Evolutionary conservation across 805 yeast genomes (phyloP), one percentile per base, ranked within the genome.

Genomic region (Martiniozyma abietophila): DNA sequence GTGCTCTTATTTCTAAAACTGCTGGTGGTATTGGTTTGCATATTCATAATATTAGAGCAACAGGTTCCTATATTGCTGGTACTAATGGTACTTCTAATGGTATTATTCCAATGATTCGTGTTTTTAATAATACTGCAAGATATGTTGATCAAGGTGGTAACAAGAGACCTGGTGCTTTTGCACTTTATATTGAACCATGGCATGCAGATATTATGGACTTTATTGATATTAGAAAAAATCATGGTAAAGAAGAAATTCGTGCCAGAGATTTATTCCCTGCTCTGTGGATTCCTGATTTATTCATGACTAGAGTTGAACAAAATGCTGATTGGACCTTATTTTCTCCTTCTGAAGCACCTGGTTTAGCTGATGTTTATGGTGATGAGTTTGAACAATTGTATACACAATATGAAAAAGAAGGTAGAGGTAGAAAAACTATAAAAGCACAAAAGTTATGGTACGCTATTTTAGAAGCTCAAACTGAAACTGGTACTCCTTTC

Each of bases 81-180:
- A 70, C 78, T 20, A 72, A 72, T 50, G 79, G 79, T 51, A 70
- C 76, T 20, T 72, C 78, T 25, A 72, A 70, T 49, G 79, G 79
- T 42, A 64, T 72, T 33, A 69, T 72, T 42, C 79, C 79, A 26
- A 72, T 72, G 79, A 65, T 72, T 27, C 64, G 77, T 50, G 79
- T 72, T 18, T 72, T 72, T 59, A 72, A 72, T 56, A 71, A 70
- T 51, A 71, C 79, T 25, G 79, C 79, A 24, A 63, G 77, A 51
- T 72, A 72, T 47, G 79, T 72, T 28, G 79, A 72, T 48, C 79
- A 72, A 55, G 79, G 79, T 51, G 79, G 79, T 46, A 72, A 72
- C 56, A 72, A 72, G 57, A 60, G 79, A 54, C 79, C 79, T 11
- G 79, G 79, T 49, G 78, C 78, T 10, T 70, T 72, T 53, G 78